These are phyloP conservation scores for Ceratocystis colombiana DNA, from an alignment of 2,329 filamentous ascomycete genomes.

Conservation along the genomic window DNA sequence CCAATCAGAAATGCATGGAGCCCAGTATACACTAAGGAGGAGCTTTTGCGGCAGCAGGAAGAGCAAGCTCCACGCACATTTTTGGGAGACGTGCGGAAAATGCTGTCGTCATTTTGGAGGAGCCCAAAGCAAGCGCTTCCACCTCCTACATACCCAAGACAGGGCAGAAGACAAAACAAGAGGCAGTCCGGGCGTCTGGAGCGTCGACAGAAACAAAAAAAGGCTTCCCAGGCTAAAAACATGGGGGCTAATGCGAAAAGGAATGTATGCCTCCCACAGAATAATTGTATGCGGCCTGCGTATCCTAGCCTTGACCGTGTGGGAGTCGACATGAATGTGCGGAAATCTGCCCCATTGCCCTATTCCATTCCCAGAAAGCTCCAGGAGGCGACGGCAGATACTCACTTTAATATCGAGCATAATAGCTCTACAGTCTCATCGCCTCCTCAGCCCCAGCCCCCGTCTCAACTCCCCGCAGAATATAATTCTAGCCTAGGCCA, in stretches of 20 bases:
- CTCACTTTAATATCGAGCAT: too few species aligned
- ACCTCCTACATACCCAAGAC: neutral
- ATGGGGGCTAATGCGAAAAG: neutral
- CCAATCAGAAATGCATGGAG: slow-evolving; percentile 16
- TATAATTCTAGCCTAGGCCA: neutral
- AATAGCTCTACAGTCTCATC: neutral
- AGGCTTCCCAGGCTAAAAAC: neutral
- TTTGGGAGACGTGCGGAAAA: neutral
- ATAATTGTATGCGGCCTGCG: neutral
- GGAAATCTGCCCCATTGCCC: too few species aligned
- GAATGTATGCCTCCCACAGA: too few species aligned
- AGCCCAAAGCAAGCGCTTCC: neutral
- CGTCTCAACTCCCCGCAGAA: too few species aligned
- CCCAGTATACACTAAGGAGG: slow-evolving; percentile 12
- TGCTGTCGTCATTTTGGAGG: neutral
- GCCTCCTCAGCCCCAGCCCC: neutral
- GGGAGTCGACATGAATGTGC: too few species aligned
- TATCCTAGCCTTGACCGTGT: neutral
- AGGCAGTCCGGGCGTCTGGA: neutral
- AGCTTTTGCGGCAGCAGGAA: slow-evolving; percentile 18
- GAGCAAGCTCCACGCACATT: slow-evolving; percentile 18
- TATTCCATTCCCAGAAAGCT: too few species aligned
- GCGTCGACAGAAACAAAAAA: neutral
- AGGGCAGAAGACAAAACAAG: neutral
- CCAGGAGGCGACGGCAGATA: too few species aligned